phyloP scores from a whole-genome alignment of 257 asterid species.

The Nyctanthes arbortristis region DNA sequence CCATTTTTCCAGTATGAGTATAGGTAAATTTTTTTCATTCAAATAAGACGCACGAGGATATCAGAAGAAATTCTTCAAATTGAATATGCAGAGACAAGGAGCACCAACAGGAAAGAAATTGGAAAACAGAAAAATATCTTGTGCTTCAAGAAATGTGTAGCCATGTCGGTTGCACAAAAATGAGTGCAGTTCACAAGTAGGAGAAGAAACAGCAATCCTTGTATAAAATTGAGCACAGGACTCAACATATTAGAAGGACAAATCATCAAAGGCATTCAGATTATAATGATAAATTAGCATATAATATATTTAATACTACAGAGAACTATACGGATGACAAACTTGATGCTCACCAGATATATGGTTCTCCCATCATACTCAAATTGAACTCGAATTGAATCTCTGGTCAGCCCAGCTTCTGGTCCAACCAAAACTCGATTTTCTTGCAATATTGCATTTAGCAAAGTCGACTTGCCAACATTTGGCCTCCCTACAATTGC shows the following conservation, averaged over 20 bases:
- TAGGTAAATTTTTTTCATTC: not conserved
- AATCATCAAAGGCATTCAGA: not conserved
- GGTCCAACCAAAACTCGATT: constrained; percentile 97
- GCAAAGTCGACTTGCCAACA: constrained; percentile 96
- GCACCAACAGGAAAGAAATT: not conserved
- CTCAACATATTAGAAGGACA: constrained; percentile 4
- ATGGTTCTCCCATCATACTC: constrained; percentile 79
- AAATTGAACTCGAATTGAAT: constrained; percentile 85
- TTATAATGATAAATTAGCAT: constrained; percentile 8
- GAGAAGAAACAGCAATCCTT: not conserved
- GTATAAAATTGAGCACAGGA: not conserved
- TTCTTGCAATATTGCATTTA: constrained; percentile 88
- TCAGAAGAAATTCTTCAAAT: not conserved
- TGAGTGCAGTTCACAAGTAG: constrained; percentile 7
- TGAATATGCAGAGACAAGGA: constrained; percentile 1
- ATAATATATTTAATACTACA: constrained; percentile 19
- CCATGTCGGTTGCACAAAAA: not conserved
- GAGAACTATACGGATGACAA: constrained; percentile 2
- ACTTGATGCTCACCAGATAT: constrained; percentile 55
- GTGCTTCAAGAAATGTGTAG: not conserved
- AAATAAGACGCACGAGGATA: not conserved
- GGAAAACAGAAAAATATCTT: constrained; percentile 4
- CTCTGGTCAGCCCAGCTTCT: constrained; percentile 98
- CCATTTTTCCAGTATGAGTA: not conserved
- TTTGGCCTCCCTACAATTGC: constrained; percentile 98